phyloP scores from a whole-genome alignment of 1,284 basidiomycete genomes.

The Ganoderma sinense region DNA sequence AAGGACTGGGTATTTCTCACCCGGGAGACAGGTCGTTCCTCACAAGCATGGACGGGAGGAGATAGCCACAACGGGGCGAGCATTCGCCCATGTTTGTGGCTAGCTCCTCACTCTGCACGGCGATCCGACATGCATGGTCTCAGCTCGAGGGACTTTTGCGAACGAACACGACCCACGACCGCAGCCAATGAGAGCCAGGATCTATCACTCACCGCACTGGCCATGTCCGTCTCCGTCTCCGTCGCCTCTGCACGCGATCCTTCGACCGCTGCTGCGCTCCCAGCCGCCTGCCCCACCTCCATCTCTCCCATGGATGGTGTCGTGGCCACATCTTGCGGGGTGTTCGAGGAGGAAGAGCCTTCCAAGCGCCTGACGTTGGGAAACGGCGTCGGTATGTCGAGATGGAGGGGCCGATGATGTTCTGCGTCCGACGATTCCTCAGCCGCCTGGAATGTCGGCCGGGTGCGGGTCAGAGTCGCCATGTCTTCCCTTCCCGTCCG shows the following conservation, averaged over 20 bases:
- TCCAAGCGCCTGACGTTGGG: slow-evolving; percentile 29
- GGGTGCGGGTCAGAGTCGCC: slow-evolving; percentile 36
- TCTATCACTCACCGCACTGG: neutral
- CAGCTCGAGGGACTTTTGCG: neutral
- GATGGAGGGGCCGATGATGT: slow-evolving; percentile 25
- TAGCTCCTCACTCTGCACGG: neutral
- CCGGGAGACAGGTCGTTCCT: too few relatives aligned
- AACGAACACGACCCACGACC: neutral
- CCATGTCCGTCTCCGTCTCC: neutral
- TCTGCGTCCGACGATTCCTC: slow-evolving; percentile 9
- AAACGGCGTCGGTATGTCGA: slow-evolving; percentile 46
- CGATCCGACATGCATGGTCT: too few relatives aligned
- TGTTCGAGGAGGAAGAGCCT: too few relatives aligned
- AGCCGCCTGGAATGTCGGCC: slow-evolving; percentile 14
- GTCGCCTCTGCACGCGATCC: neutral
- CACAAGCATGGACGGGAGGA: neutral
- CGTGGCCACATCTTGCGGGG: neutral
- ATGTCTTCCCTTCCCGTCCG: slow-evolving; percentile 16
- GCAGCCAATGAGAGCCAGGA: neutral
- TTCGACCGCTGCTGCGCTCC: neutral
- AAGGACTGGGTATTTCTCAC: neutral
- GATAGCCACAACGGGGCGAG: neutral
- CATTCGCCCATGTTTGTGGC: neutral
- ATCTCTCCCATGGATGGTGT: neutral
- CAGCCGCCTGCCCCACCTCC: neutral